Evolutionary conservation across 2,329 filamentous ascomycete genomes (phyloP).

Genomic region (Sporothrix curviconia): DNA sequence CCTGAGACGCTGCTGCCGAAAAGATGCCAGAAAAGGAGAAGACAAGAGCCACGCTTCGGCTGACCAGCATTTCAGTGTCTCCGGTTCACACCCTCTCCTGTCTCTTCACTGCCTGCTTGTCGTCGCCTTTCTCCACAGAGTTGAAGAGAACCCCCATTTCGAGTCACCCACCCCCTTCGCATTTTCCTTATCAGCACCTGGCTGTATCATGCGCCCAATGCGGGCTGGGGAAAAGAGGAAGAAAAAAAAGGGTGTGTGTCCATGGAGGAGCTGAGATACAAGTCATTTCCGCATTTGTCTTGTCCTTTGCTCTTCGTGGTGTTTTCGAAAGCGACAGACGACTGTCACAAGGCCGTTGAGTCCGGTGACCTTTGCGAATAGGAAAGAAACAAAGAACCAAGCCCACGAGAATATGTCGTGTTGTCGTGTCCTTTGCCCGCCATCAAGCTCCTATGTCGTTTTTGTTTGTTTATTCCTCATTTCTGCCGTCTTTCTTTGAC

Average conservation of each 20-base stretch:
- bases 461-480: not conserved
- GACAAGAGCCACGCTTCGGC: not conserved
- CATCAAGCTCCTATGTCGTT: not conserved
- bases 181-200: no score
- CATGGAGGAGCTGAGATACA: not conserved
- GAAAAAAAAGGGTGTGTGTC: not conserved
- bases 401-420: not conserved
- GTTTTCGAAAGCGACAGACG: not conserved
- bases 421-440: not conserved
- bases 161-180: not conserved
- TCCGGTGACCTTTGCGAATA: not conserved
- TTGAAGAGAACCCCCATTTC: not conserved
- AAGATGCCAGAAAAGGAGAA: not conserved
- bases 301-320: not conserved
- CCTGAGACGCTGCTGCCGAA: not conserved
- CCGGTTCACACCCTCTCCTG: slow-evolving; percentile 6
- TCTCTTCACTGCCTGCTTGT: not conserved
- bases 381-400: not conserved
- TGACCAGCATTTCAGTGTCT: slow-evolving; percentile 1
- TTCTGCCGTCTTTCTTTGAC: not conserved
- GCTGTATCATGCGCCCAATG: no score
- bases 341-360: not conserved
- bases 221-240: not conserved
- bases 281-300: not conserved
- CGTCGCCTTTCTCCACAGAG: not conserved